Conservation (phyloP, 2,329 filamentous ascomycete species). For the Cercospora citrullina region DNA sequence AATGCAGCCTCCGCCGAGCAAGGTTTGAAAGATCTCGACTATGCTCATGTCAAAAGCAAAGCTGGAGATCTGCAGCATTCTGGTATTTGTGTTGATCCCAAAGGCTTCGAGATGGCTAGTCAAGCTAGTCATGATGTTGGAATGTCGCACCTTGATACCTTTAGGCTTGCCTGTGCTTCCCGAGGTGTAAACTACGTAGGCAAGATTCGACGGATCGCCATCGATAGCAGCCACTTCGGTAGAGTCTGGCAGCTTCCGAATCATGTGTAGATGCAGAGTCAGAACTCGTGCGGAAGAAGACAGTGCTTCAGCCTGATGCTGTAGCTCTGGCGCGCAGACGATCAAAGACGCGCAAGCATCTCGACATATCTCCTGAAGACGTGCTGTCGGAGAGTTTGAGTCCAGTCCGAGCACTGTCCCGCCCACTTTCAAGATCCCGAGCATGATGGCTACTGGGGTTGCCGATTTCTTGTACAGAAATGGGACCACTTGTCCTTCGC, state of each 20-base stretch:
- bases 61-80: constrained; percentile 19
- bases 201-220: background rate
- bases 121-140: background rate
- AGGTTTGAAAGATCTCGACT: constrained; percentile 6
- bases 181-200: constrained; percentile 15
- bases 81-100: background rate
- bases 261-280: background rate
- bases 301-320: background rate
- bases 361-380: background rate
- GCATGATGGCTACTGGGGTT: background rate
- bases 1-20: constrained; percentile 22
- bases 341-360: background rate
- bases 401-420: background rate
- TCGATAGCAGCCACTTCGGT: background rate
- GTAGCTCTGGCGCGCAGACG: background rate
- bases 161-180: constrained; percentile 19
- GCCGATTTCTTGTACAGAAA: background rate
- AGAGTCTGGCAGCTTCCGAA: background rate
- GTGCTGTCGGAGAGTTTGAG: background rate
- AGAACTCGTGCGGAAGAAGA: background rate
- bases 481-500: background rate
- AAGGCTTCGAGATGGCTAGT: background rate
- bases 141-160: constrained; percentile 10
- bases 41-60: constrained; percentile 25
- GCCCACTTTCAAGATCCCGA: background rate